Conservation (phyloP, 2,329 filamentous ascomycete species). For the Aspergillus sp. region DNA sequence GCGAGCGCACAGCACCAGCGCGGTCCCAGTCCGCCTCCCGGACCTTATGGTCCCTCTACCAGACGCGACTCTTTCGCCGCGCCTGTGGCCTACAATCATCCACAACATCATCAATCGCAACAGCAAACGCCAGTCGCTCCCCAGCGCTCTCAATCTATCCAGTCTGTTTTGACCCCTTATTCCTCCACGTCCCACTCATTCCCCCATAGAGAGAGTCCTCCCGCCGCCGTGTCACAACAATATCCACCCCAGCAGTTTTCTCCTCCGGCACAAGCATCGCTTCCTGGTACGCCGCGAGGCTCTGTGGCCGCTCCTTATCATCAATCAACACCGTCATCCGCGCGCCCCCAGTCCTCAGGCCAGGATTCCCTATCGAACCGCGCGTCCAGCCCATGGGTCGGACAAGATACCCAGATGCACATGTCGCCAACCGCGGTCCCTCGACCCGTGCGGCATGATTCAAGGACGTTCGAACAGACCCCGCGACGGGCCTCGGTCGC, state of each 20-base stretch:
- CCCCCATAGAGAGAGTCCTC: constrained; percentile 41
- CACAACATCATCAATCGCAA: constrained; percentile 31
- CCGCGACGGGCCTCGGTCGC: constrained; percentile 51
- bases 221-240: constrained; percentile 35
- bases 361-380: constrained; percentile 39
- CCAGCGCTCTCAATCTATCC: constrained; percentile 45
- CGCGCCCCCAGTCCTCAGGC: constrained; percentile 44
- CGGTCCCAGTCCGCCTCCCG: constrained; percentile 39
- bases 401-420: constrained; percentile 35
- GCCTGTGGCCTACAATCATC: constrained; percentile 34
- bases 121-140: constrained; percentile 44
- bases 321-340: constrained; percentile 42
- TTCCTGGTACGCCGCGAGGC: constrained; percentile 55
- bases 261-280: constrained; percentile 45
- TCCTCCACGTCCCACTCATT: constrained; percentile 39
- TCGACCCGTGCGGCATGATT: constrained; percentile 48
- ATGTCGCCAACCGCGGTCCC: constrained; percentile 37
- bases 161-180: constrained; percentile 43
- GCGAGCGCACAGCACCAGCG: constrained; percentile 35
- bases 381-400: constrained; percentile 38
- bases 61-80: constrained; percentile 42
- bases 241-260: constrained; percentile 41
- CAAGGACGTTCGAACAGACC: constrained; percentile 34
- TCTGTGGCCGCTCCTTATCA: constrained; percentile 45
- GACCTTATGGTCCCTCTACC: constrained; percentile 35